Evolutionary conservation across 345 rosid genomes (phyloP).

Genomic region (Trapa bicornis): DNA sequence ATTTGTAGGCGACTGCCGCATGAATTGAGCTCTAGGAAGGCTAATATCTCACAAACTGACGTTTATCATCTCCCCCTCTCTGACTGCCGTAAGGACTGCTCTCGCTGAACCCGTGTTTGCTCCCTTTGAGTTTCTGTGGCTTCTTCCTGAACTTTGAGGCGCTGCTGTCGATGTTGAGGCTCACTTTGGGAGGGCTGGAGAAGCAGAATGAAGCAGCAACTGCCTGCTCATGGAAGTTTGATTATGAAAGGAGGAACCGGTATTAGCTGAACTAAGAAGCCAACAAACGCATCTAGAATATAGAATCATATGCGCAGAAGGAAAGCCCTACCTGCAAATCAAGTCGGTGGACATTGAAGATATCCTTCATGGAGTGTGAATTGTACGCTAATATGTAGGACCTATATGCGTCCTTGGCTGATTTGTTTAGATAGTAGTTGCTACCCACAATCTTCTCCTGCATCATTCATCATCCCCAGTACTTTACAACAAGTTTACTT

Average conservation of each 20-base stretch:
- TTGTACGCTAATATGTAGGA: conserved; percentile 86
- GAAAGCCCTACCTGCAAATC: conserved; percentile 58
- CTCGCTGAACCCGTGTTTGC: conserved; percentile 50
- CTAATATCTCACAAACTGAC: conserved; percentile 51
- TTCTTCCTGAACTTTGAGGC: conserved; percentile 82
- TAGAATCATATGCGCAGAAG: too few species aligned
- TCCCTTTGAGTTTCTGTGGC: conserved; percentile 31
- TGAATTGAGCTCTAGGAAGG: conserved; percentile 1
- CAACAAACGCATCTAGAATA: too few species aligned
- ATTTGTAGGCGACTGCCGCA: background rate
- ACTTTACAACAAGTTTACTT: conserved; percentile 2
- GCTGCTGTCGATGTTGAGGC: conserved; percentile 70
- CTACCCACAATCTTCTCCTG: conserved; percentile 79
- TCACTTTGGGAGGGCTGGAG: conserved; percentile 80
- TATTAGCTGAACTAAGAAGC: background rate
- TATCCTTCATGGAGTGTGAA: conserved; percentile 92
- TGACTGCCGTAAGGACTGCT: conserved; percentile 70
- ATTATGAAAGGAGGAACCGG: background rate
- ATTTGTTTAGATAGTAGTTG: conserved; percentile 60
- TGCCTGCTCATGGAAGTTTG: conserved; percentile 33
- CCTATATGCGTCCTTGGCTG: conserved; percentile 87
- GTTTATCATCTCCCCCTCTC: conserved; percentile 26
- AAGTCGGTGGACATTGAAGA: conserved; percentile 84
- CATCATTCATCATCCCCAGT: conserved; percentile 11
- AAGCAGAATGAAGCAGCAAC: conserved; percentile 88